Conservation (phyloP, 495 filamentous ascomycete genomes). For the Bathelium albidoporum region DNA sequence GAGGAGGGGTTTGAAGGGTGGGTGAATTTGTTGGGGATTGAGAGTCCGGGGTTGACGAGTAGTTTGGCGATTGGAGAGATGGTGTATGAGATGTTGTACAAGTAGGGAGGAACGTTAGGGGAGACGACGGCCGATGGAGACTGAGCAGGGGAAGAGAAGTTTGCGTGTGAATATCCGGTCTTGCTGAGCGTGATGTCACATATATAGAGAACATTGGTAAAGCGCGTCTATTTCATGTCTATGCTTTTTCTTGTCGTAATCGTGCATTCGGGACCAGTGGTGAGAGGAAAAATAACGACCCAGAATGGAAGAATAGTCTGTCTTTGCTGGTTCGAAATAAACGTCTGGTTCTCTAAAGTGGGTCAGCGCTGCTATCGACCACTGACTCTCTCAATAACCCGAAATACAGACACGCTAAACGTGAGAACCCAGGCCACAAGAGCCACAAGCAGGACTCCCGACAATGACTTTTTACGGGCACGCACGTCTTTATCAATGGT, state of each 20-base stretch:
- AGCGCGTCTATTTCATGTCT: too few species aligned
- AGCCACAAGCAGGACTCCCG: constrained; percentile 70
- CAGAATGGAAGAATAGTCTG: too few species aligned
- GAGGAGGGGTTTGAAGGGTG: constrained; percentile 81
- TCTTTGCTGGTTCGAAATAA: neutral
- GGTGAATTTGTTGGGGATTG: constrained; percentile 86
- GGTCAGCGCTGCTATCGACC: neutral
- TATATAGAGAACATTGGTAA: too few species aligned
- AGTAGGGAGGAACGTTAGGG: constrained; percentile 8
- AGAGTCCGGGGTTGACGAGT: constrained; percentile 89
- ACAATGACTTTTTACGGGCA: constrained; percentile 62
- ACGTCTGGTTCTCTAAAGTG: neutral
- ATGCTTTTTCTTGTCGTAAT: too few species aligned
- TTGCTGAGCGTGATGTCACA: too few species aligned
- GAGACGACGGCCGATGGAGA: neutral
- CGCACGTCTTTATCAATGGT: constrained; percentile 41
- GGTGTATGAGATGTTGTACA: constrained; percentile 67
- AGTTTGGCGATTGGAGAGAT: constrained; percentile 78
- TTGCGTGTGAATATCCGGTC: too few species aligned
- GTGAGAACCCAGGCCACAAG: constrained; percentile 83
- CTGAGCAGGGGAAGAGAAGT: neutral
- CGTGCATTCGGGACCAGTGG: too few species aligned
- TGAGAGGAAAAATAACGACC: too few species aligned
- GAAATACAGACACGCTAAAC: constrained; percentile 39
- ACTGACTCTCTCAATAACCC: constrained; percentile 21